Base-by-base conservation (phyloP, 176 grass and related monocot species). In the Raddia guianensis region DNA sequence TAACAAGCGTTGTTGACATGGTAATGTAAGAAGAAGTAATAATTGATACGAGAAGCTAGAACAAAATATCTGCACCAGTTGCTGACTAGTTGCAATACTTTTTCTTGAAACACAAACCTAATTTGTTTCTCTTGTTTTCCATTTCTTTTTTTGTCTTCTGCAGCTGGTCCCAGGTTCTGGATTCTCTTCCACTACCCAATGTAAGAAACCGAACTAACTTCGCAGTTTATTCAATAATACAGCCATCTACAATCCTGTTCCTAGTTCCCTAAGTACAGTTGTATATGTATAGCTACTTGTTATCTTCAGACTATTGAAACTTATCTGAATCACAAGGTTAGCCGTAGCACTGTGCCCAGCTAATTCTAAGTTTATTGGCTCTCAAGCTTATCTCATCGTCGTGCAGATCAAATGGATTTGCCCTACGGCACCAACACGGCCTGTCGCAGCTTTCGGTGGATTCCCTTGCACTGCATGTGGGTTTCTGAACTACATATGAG, bases 371-470 rank as follows among this genome's bases (percentile, higher is more conserved):
- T 59, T 52, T 19, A 47, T 7, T 65, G 58, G 61, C 54, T 51
- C 63, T 63, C 4, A 59, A 85, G 63, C 12, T 80, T 50, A 21
- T 59, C 15, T 18, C 33, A 81, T 84, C 12, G 58, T 62, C 43
- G 50, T 88, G 85, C 88, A 96, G 97, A 85, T 99, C 65, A 99
- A 99, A 85, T 99, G 97, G 97, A 99, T 99, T 79, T 99, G 93
- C 62, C 97, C 93, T 73, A 96, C 93, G 57, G 97, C 97, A 60
- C 90, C 97, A 75, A 93, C 91, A 20, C 72, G 93, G 60, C 68
- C 93, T 79, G 97, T 99, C 8, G 89, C 90, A 2, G 93, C 91
- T 84, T 90, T 96, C 65, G 97, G 97, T 61, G 97, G 97, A 70
- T 93, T 99, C 83, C 89, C 97, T 32, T 99, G 97, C 89, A 96